Evolutionary conservation across 306 rosid species (phyloP).

Genomic region (Senna siamea): DNA sequence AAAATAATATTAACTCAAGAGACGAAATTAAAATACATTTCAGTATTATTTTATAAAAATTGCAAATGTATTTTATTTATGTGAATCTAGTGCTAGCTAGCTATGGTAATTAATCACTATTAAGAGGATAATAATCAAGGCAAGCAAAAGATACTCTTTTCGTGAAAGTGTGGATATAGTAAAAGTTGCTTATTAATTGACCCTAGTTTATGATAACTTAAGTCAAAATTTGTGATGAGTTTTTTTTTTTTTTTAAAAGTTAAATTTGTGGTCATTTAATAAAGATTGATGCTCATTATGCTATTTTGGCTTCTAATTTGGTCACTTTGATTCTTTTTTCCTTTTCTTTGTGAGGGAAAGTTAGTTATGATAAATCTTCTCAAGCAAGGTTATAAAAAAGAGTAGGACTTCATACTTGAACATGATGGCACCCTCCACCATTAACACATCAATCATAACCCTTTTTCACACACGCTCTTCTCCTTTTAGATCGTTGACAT

Average conservation of each 20-base stretch:
- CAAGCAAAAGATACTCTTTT: neutral
- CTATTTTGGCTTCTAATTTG: slow-evolving; percentile 46
- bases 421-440: slow-evolving; percentile 54
- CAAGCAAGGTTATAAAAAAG: slow-evolving; percentile 40
- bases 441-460: slow-evolving; percentile 47
- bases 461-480: slow-evolving; percentile 45
- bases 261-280: slow-evolving; percentile 4
- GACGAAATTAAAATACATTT: neutral
- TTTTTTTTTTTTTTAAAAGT: neutral
- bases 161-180: neutral
- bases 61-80: neutral
- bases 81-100: neutral
- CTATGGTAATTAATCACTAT: neutral
- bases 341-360: slow-evolving; percentile 7
- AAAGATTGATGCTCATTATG: slow-evolving; percentile 42
- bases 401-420: slow-evolving; percentile 15
- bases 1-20: neutral
- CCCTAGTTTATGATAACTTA: neutral
- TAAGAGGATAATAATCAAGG: neutral
- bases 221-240: slow-evolving; percentile 15
- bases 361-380: slow-evolving; percentile 43
- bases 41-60: neutral
- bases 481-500: slow-evolving; percentile 50
- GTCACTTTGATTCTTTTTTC: slow-evolving; percentile 32
- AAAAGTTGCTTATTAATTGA: neutral